Conservation (phyloP, 768 basidiomycete genomes). For the Calvatia gigantea region DNA sequence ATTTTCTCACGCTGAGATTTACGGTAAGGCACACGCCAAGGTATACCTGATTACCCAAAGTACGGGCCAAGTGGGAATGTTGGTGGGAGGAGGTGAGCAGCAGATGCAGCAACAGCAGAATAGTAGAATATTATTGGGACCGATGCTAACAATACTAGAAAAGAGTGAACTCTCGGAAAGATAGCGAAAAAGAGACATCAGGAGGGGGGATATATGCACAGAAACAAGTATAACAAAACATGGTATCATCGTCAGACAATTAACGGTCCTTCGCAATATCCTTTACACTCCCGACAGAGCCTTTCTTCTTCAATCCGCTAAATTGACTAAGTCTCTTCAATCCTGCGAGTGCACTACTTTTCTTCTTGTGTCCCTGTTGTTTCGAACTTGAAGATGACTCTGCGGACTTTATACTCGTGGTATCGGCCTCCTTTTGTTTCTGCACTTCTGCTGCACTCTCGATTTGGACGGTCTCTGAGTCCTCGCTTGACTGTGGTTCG, state of each 20-base stretch:
- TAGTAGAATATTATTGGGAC: slow-evolving; percentile 14
- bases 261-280: slow-evolving; percentile 23
- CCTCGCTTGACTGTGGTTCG: slow-evolving; percentile 8
- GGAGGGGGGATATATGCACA: slow-evolving; percentile 2
- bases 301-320: slow-evolving; percentile 48
- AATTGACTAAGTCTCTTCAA: slow-evolving; percentile 53
- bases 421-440: slow-evolving; percentile 34
- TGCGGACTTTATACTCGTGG: slow-evolving; percentile 31
- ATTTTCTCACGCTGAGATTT: too few species aligned
- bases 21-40: too few species aligned
- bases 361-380: slow-evolving; percentile 48
- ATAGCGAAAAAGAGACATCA: background rate
- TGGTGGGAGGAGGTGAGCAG: too few species aligned
- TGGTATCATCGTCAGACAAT: background rate
- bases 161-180: slow-evolving; percentile 1
- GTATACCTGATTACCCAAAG: too few species aligned
- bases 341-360: slow-evolving; percentile 54
- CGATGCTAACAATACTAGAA: slow-evolving; percentile 17
- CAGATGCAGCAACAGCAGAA: background rate
- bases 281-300: slow-evolving; percentile 45
- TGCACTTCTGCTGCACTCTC: slow-evolving; percentile 24
- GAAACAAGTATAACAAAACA: slow-evolving; percentile 5
- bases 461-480: slow-evolving; percentile 25
- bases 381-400: slow-evolving; percentile 25
- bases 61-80: too few species aligned